Base-by-base conservation (phyloP, 2,329 filamentous ascomycete genomes). In the Pleomassaria siparia region DNA sequence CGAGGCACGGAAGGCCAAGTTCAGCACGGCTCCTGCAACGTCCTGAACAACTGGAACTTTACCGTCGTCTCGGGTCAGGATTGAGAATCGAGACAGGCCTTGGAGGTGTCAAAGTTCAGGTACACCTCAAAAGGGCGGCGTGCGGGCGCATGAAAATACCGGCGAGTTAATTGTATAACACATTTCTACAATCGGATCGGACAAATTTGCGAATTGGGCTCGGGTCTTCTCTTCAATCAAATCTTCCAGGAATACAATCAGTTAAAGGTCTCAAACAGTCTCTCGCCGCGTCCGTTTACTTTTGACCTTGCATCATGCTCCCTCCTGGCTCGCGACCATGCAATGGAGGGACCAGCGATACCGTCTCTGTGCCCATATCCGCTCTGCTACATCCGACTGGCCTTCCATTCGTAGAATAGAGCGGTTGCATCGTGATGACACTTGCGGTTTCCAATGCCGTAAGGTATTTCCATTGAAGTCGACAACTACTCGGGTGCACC, bases 1-100 rank as follows among this genome's bases (percentile, higher is more conserved):
- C 13, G 74, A 76, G 43, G 70, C 69, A 36, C 59, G 75, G 44
- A 77, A 75, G 64, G 71, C 72, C 12, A 74, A 70, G 50, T 77
- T n/a, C n/a, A n/a, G 72, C 47, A 66, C 71, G 4, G 28, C 37
- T 20, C 37, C 37, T 18, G 37, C 22, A 3, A 24, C 37, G 3
- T 26, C 22, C n/a, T 37, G 35, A 37, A 13, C 13, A 10, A 22
- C n/a, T 24, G 7, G 18, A 37, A n/a, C 13, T 22, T 11, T 7
- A 10, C n/a, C 13, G 8, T 22, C 9, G 5, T 21, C 9, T 35
- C 15, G 6, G 15, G 32, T 18, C 32, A 7, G n/a, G 32, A 35
- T 35, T 13, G 32, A 35, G 11, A 7, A 35, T 20, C 29, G n/a
- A 32, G 29, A 32, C 29, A n/a, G 25, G n/a, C 6, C n/a, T n/a